Conservation (phyloP, 2,329 filamentous ascomycete species). For the Fusarium torreyae region DNA sequence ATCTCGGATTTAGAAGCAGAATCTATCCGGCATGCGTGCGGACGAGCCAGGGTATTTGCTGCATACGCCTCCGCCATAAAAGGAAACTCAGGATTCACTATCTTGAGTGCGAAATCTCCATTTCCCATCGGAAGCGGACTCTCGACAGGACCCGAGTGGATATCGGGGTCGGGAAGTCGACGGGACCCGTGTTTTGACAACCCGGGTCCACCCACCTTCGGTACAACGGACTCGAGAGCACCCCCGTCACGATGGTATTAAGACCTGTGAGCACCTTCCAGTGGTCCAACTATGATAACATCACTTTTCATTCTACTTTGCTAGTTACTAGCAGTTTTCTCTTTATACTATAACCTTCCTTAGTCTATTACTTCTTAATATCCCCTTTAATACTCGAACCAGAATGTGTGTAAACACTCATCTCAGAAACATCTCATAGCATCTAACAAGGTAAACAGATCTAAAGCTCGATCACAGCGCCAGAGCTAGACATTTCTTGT, state of each 20-base stretch:
- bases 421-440: no score
- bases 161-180: conserved; percentile 37
- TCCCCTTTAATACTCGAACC: conserved; percentile 23
- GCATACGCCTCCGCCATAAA: not conserved
- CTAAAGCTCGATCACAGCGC: conserved; percentile 8
- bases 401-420: conserved; percentile 11
- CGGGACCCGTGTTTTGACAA: conserved; percentile 26
- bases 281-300: not conserved
- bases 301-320: conserved; percentile 10
- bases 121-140: conserved; percentile 19
- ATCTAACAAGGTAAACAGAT: conserved; percentile 13
- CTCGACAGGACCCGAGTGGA: conserved; percentile 22
- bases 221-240: conserved; percentile 20
- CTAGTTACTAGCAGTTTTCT: conserved; percentile 3
- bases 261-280: conserved; percentile 24
- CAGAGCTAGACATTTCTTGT: conserved; percentile 12
- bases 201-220: conserved; percentile 26
- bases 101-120: not conserved
- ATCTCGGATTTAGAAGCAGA: conserved; percentile 5
- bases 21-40: conserved; percentile 13
- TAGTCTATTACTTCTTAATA: conserved; percentile 17
- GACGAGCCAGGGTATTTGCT: conserved; percentile 33
- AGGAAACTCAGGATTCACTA: not conserved
- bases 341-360: conserved; percentile 9
- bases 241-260: conserved; percentile 28